Evolutionary conservation across 306 rosid species (phyloP).

Genomic region (Quercus parvula): DNA sequence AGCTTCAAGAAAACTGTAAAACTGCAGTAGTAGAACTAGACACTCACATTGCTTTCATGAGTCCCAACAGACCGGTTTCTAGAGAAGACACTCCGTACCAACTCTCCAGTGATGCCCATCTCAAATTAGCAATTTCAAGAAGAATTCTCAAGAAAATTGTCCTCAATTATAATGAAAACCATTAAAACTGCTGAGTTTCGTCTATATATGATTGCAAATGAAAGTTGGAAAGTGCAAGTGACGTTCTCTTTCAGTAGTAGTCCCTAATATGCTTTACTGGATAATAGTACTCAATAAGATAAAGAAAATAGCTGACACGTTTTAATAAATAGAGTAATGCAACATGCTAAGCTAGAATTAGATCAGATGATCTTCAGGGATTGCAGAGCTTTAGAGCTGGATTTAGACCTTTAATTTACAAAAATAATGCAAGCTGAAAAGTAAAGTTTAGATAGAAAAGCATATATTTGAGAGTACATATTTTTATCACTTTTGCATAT

Average conservation of each 20-base stretch:
- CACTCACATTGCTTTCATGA: constrained; percentile 64
- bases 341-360: constrained; percentile 39
- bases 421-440: constrained; percentile 58
- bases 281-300: constrained; percentile 10
- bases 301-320: not conserved
- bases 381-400: constrained; percentile 62
- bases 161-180: constrained; percentile 30
- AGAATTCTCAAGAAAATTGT: constrained; percentile 23
- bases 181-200: constrained; percentile 25
- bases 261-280: constrained; percentile 16
- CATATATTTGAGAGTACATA: constrained; percentile 34
- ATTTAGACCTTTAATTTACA: constrained; percentile 33
- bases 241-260: constrained; percentile 29
- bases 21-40: not conserved
- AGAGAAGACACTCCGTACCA: constrained; percentile 78
- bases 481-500: constrained; percentile 43
- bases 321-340: constrained; percentile 14
- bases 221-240: constrained; percentile 26
- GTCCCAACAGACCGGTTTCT: constrained; percentile 44
- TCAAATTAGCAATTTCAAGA: constrained; percentile 16
- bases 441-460: constrained; percentile 47
- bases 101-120: constrained; percentile 84
- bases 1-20: not conserved
- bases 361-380: constrained; percentile 24
- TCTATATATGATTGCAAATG: constrained; percentile 30